Evolutionary conservation across 805 yeast species (phyloP), one percentile per base, ranked within the genome.

Genomic region (Candida krabiensis): DNA sequence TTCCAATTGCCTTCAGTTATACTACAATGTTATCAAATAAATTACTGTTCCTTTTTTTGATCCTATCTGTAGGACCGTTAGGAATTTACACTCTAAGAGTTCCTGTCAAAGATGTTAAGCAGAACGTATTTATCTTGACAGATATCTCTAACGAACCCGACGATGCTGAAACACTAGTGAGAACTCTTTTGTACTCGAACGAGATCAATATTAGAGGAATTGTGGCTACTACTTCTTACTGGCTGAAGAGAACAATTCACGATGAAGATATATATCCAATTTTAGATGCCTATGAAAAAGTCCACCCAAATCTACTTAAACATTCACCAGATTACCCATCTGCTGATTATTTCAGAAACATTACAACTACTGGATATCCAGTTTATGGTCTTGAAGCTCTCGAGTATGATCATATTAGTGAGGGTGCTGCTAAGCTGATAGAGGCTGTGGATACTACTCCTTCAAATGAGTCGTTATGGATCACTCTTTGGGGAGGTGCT

Each of bases 61-160:
- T n/a, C n/a, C n/a, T n/a, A n/a, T n/a, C n/a, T n/a, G n/a, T n/a
- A n/a, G n/a, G n/a, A n/a, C n/a, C n/a, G n/a, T n/a, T n/a, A n/a
- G n/a, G n/a, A n/a, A n/a, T n/a, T n/a, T n/a, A n/a, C n/a, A n/a
- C n/a, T n/a, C n/a, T n/a, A n/a, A n/a, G n/a, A n/a, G 26, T 38
- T 17, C 33, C 33, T 7, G 16, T 24, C 16, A 53, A 52, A 33
- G 58, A 52, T 28, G 27, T 40, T 14, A 51, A 45, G 34, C 64
- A 62, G 9, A 42, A 52, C 22, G 61, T 58, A 6, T 60, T 61
- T 24, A 54, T 61, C 12, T 35, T 56, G 18, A 49, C 63, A 0
- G 66, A 61, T 39, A 58, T 60, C 21, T 48, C 58, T 16, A 61
- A 61, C 39, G 63, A 58, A 21, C 63, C 61, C 0, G 63, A 58